phyloP scores from a whole-genome alignment of 345 rosid species.

The Balakata baccata region DNA sequence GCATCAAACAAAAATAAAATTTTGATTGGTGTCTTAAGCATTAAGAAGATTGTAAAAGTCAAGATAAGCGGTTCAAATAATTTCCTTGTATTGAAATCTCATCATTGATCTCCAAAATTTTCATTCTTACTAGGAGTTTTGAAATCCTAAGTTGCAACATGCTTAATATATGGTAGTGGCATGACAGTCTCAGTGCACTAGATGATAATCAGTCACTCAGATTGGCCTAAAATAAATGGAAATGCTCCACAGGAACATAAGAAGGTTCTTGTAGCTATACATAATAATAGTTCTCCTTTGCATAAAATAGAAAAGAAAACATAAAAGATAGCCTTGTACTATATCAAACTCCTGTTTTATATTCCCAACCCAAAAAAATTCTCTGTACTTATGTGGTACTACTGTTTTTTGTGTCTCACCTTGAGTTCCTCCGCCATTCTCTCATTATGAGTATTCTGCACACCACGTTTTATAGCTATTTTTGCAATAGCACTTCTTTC shows the following conservation, averaged over 20 bases:
- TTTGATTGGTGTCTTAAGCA: not conserved
- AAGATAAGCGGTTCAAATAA: no score
- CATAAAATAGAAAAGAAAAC: not conserved
- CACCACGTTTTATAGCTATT: conserved; percentile 89
- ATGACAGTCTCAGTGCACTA: not conserved
- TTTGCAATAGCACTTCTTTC: conserved; percentile 75
- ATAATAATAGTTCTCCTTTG: not conserved
- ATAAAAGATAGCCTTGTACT: not conserved
- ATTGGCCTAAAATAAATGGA: not conserved
- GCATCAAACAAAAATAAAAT: not conserved
- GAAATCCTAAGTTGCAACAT: not conserved
- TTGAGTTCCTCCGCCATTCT: conserved; percentile 94
- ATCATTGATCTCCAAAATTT: not conserved
- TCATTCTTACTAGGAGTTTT: not conserved
- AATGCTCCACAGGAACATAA: not conserved
- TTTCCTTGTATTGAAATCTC: no score
- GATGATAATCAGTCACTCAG: not conserved
- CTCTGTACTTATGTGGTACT: not conserved
- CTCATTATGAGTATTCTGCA: conserved; percentile 74
- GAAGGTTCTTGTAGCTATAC: not conserved
- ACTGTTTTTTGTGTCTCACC: conserved; percentile 38
- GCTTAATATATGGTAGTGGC: not conserved
- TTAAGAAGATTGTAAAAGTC: not conserved
- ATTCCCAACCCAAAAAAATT: not conserved
- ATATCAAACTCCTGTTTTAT: not conserved